phyloP scores from a whole-genome alignment of 176 grass and related monocot species.

The Otatea glauca region DNA sequence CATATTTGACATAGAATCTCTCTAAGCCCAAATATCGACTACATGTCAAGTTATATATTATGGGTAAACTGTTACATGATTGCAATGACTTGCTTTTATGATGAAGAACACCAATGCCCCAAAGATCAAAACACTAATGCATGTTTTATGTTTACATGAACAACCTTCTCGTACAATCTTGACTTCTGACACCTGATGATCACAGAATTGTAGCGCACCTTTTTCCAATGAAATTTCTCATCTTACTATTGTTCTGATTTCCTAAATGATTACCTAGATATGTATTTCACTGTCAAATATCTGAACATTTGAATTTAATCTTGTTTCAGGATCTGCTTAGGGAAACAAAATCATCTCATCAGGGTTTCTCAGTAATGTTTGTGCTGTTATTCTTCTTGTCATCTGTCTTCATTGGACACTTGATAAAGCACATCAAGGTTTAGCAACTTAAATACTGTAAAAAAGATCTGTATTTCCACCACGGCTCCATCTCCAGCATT shows the following conservation, averaged over 20 bases:
- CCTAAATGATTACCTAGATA: neutral
- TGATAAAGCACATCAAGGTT: slow-evolving; percentile 57
- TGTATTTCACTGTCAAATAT: neutral
- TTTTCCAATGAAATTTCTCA: neutral
- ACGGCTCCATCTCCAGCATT: neutral
- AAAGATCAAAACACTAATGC: neutral
- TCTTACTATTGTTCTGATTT: neutral
- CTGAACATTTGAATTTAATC: neutral
- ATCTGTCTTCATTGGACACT: slow-evolving; percentile 64
- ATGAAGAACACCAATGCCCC: neutral
- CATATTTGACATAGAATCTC: neutral
- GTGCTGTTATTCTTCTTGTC: slow-evolving; percentile 66
- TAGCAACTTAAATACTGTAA: slow-evolving; percentile 1
- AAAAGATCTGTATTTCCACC: neutral
- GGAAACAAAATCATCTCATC: slow-evolving; percentile 41
- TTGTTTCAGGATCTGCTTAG: slow-evolving; percentile 53
- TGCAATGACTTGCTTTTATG: neutral
- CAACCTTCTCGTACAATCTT: neutral
- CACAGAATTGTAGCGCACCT: neutral
- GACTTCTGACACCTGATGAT: neutral
- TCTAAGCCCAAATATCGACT: neutral
- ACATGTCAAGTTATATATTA: neutral
- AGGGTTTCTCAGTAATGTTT: slow-evolving; percentile 66
- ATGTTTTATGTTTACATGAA: neutral
- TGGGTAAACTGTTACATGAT: neutral